Evolutionary conservation across 306 rosid species (phyloP).

Genomic region (Ziziphus jujuba): DNA sequence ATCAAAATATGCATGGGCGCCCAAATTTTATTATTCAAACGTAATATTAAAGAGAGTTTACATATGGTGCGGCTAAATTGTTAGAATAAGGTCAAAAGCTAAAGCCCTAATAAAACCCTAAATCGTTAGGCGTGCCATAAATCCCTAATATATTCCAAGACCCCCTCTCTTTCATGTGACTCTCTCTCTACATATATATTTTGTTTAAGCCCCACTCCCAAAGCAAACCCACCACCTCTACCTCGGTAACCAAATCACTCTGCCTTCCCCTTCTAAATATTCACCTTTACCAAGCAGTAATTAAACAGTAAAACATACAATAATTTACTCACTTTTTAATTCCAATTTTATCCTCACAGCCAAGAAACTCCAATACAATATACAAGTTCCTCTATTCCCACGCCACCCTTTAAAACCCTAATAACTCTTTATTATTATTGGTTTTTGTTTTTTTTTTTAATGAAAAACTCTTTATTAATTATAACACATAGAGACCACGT

Average conservation of each 20-base stretch:
- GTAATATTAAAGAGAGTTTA: not conserved
- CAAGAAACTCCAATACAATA: slow-evolving; percentile 29
- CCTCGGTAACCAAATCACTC: slow-evolving; percentile 67
- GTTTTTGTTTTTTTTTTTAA: too few species aligned
- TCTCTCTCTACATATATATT: slow-evolving; percentile 30
- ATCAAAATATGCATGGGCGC: too few species aligned
- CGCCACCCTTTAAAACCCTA: slow-evolving; percentile 34
- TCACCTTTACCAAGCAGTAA: slow-evolving; percentile 35
- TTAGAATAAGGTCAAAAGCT: slow-evolving; percentile 52
- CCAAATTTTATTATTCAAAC: not conserved
- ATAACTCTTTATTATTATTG: too few species aligned
- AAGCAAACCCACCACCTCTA: slow-evolving; percentile 78
- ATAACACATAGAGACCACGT: slow-evolving; percentile 33
- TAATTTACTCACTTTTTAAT: slow-evolving; percentile 25
- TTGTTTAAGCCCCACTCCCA: slow-evolving; percentile 65
- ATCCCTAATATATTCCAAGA: slow-evolving; percentile 41
- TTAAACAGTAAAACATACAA: slow-evolving; percentile 30
- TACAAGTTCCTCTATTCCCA: slow-evolving; percentile 36
- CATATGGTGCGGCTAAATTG: slow-evolving; percentile 54
- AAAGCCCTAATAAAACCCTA: slow-evolving; percentile 49
- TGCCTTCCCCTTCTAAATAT: slow-evolving; percentile 39
- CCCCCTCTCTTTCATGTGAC: slow-evolving; percentile 46
- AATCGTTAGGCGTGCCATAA: slow-evolving; percentile 63
- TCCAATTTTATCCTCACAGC: slow-evolving; percentile 18
- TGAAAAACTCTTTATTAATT: not conserved